Evolutionary conservation across 2,329 filamentous ascomycete species (phyloP), one percentile per base, ranked within the genome.

Genomic region (Thyridium curvatum): DNA sequence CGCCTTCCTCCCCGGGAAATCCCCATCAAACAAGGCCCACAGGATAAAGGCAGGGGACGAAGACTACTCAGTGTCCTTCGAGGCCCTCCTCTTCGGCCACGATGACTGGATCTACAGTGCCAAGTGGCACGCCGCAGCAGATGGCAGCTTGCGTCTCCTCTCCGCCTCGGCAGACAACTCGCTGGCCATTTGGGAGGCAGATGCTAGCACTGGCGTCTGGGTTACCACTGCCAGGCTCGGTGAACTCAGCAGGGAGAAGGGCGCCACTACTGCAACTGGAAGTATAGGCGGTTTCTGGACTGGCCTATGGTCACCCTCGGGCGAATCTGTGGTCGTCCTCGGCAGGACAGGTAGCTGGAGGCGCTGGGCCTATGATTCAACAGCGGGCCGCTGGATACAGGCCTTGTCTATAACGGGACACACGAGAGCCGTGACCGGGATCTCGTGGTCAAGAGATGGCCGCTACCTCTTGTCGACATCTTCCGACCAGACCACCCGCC

Each of bases 21-120:
- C 85, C 0, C 71, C 94, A 0, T 87, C 88, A 0, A 97, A 96
- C 61, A 97, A 96, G 62, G 84, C 86, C 0, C 85, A 97, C 57
- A 76, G 77, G 39, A 79, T 98, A 42, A 74, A 76, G 32, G 71
- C 77, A 3, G 68, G 64, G 1, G 69, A 64, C 1, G 69, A 67
- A 4, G 82, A 83, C 47, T 91, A 86, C 60, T 86, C 84, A 7
- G 72, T 95, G 40, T 94, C 89, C 0, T 97, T 98, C 49, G 93
- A 98, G 60, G 93, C 93, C 1, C 69, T 98, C 3, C 74, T 98
- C 6, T 76, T 98, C 3, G 93, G 93, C 8, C 93, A 98, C 55
- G 93, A 98, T 56, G 93, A 98, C 54, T 98, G 93, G 93, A 91
- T 98, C 41, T 97, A 95, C 61, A 94, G 86, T 40, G 82, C 86